Evolutionary conservation across 2,329 filamentous ascomycete genomes (phyloP).

Genomic region (Aspergillus sp.): DNA sequence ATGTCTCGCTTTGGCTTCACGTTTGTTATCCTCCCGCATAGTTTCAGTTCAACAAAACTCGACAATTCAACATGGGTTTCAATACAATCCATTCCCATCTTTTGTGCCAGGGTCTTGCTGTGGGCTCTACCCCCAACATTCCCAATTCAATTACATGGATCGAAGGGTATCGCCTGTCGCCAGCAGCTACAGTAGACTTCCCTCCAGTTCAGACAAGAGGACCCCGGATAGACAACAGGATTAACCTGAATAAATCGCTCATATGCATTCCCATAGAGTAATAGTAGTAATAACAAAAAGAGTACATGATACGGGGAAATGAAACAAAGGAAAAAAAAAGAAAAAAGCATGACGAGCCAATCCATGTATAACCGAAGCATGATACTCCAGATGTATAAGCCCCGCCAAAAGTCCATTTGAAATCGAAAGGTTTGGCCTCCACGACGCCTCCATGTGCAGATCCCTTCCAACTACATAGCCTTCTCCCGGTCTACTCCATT

Average conservation of each 20-base stretch:
- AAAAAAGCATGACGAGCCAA: conserved; percentile 5
- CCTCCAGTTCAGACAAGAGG: neutral
- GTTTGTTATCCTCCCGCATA: neutral
- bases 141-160: neutral
- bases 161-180: too few species aligned
- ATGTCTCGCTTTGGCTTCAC: neutral
- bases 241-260: conserved; percentile 20
- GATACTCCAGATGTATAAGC: neutral
- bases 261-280: conserved; percentile 24
- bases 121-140: neutral
- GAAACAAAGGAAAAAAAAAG: conserved; percentile 3
- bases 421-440: too few species aligned
- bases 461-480: conserved; percentile 6
- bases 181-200: neutral
- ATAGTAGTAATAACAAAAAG: conserved; percentile 6
- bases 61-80: neutral
- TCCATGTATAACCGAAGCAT: neutral
- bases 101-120: neutral
- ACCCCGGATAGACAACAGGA: neutral
- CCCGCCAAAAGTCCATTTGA: neutral
- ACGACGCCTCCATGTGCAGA: neutral
- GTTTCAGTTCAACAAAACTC: neutral
- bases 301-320: conserved; percentile 12
- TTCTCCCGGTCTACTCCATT: conserved; percentile 19
- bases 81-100: neutral